Evolutionary conservation across 805 yeast species (phyloP).

Genomic region (Saturnispora serradocipensis): DNA sequence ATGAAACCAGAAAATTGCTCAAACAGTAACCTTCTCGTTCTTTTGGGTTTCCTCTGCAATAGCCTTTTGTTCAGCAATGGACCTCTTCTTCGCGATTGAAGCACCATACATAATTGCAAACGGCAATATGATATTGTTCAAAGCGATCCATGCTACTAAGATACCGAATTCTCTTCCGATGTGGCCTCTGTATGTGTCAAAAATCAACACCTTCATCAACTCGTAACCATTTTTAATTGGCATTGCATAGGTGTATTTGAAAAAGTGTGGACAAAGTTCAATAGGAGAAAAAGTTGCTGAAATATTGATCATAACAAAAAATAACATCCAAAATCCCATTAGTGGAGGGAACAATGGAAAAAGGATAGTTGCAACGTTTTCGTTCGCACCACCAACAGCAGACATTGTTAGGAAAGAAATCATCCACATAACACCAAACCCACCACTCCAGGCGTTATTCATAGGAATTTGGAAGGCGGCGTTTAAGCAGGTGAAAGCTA

Average conservation of each 20-base stretch:
- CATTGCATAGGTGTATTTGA: slow-evolving; percentile 55
- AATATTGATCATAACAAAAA: slow-evolving; percentile 61
- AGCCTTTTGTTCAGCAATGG: slow-evolving; percentile 9
- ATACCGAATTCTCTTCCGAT: slow-evolving; percentile 20
- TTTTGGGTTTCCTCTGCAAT: not conserved
- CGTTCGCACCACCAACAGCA: slow-evolving; percentile 71
- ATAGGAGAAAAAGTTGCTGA: slow-evolving; percentile 62
- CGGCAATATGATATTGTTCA: slow-evolving; percentile 29
- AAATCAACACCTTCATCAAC: slow-evolving; percentile 48
- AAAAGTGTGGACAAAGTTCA: slow-evolving; percentile 48
- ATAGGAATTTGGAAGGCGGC: slow-evolving; percentile 62
- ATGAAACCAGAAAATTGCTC: not conserved
- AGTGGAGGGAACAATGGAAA: slow-evolving; percentile 51
- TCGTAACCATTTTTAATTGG: slow-evolving; percentile 64
- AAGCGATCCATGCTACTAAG: slow-evolving; percentile 17
- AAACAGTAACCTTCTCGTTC: not conserved
- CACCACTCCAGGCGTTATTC: slow-evolving; percentile 46
- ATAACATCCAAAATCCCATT: slow-evolving; percentile 62
- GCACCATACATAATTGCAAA: slow-evolving; percentile 29
- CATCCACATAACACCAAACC: slow-evolving; percentile 72
- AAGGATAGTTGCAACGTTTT: slow-evolving; percentile 46
- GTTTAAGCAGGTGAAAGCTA: slow-evolving; percentile 50
- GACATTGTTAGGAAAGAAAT: slow-evolving; percentile 56
- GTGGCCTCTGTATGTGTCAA: slow-evolving; percentile 45
- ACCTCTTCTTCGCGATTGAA: slow-evolving; percentile 9